Evolutionary conservation across 805 yeast species (phyloP).

Genomic region (Groenewaldozyma salmanticensis): DNA sequence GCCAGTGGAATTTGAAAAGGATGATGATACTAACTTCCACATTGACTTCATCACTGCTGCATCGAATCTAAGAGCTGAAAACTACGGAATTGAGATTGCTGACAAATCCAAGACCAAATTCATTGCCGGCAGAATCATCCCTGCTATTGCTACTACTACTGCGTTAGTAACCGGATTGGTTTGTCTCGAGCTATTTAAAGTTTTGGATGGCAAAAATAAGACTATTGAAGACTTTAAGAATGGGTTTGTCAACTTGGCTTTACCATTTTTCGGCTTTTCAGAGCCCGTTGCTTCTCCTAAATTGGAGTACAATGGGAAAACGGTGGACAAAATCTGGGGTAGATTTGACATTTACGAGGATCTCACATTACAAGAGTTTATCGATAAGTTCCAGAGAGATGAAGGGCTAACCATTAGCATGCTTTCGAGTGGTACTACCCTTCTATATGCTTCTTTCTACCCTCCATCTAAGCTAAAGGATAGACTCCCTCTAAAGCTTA

Average conservation of each 20-base stretch:
- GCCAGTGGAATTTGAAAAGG: constrained; percentile 96
- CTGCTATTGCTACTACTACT: constrained; percentile 99
- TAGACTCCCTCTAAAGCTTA: constrained; percentile 54
- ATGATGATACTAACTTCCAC: constrained; percentile 94
- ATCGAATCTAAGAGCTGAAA: constrained; percentile 90
- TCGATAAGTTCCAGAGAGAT: constrained; percentile 64
- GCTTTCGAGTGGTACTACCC: constrained; percentile 84
- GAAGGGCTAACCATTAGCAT: constrained; percentile 84
- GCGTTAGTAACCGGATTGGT: constrained; percentile 94
- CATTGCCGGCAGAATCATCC: constrained; percentile 96
- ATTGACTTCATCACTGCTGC: constrained; percentile 94
- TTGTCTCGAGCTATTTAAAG: constrained; percentile 84
- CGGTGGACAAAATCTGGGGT: constrained; percentile 90
- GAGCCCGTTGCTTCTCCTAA: constrained; percentile 87
- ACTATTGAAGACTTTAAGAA: constrained; percentile 82
- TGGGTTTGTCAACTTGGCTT: constrained; percentile 84
- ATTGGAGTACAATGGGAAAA: constrained; percentile 68
- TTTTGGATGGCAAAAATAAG: constrained; percentile 56
- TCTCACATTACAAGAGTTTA: constrained; percentile 60
- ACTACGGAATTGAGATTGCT: constrained; percentile 80
- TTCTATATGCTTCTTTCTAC: constrained; percentile 86
- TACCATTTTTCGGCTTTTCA: constrained; percentile 94
- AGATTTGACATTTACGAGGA: constrained; percentile 65
- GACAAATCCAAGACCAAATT: constrained; percentile 87
- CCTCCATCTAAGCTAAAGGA: constrained; percentile 86